Base-by-base conservation (phyloP, 495 filamentous ascomycete species). In the Sabuloglossum arenarium region DNA sequence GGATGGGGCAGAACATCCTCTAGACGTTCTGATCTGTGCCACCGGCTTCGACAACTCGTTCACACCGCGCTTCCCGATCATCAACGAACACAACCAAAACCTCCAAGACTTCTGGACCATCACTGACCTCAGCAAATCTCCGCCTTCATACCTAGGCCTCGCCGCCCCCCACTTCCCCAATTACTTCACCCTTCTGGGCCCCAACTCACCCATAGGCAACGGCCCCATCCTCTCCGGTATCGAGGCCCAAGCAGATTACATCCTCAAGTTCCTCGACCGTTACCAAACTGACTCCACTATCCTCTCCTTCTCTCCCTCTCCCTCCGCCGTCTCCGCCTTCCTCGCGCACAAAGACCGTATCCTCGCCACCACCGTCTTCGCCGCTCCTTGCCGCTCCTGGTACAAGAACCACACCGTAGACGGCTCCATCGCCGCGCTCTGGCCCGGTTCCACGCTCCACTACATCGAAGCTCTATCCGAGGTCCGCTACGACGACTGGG, bases 401-500 rank as follows among this genome's bases (percentile, higher is more conserved):
- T 82, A 82, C 61, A 84, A 85, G 43, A 71, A 79, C 52, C 79
- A 79, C 0, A 62, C 68, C 10, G 75, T 78, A 0, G 78, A 77
- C 0, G 71, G 69, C 1, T 63, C 75, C 24, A 75, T 85, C 24
- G 76, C 78, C 57, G 82, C 78, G 0, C 60, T 84, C 19, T 87
- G 82, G 72, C 83, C 83, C 0, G 81, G 80, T 0, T 79, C 74
- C 64, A 76, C 78, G 3, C 66, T 76, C 0, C 76, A 79, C 60
- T 64, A 74, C 27, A 78, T 77, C 11, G 72, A 73, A 23, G 69
- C 79, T 27, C 68, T 76, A 3, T 64, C 75, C 24, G 74, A 81
- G 49, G 80, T 80, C 0, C 68, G 82, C 14, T 85, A 80, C 79
- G 82, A 86, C 66, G 82, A 86, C 62, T 85, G 71, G 68, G 81